phyloP scores from a whole-genome alignment of 2,329 filamentous ascomycete species.

The Colletotrichum euphorbiae region DNA sequence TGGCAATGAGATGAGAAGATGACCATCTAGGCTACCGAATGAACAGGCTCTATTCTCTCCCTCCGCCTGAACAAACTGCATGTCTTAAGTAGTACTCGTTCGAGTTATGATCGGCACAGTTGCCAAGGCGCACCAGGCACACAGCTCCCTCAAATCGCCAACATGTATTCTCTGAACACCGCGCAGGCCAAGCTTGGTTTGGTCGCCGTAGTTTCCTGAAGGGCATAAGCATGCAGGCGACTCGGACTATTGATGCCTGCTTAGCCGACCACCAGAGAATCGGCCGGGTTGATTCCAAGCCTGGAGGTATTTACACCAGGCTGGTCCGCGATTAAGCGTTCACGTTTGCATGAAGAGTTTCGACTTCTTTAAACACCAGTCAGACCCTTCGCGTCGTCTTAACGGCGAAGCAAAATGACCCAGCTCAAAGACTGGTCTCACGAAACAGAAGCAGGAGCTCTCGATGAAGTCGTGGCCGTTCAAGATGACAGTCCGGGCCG shows the following conservation, averaged over 20 bases:
- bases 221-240: conserved; percentile 3
- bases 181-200: background rate
- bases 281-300: background rate
- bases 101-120: background rate
- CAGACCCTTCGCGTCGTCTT: background rate
- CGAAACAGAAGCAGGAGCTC: conserved; percentile 24
- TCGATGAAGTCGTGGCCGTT: conserved; percentile 21
- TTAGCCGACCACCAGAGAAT: background rate
- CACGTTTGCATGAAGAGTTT: background rate
- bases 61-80: background rate
- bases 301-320: background rate
- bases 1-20: background rate
- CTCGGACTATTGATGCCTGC: background rate
- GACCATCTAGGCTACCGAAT: background rate
- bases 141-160: background rate
- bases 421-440: conserved; percentile 19
- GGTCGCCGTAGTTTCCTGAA: background rate
- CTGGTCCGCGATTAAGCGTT: background rate
- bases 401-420: background rate
- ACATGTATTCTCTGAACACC: too few relatives aligned
- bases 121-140: background rate
- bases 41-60: background rate
- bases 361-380: background rate
- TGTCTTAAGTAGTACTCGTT: background rate
- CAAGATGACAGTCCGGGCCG: conserved; percentile 8